These are phyloP conservation scores for Dendrobium officinale DNA, from an alignment of 106 monocot species.

Conservation along the genomic window DNA sequence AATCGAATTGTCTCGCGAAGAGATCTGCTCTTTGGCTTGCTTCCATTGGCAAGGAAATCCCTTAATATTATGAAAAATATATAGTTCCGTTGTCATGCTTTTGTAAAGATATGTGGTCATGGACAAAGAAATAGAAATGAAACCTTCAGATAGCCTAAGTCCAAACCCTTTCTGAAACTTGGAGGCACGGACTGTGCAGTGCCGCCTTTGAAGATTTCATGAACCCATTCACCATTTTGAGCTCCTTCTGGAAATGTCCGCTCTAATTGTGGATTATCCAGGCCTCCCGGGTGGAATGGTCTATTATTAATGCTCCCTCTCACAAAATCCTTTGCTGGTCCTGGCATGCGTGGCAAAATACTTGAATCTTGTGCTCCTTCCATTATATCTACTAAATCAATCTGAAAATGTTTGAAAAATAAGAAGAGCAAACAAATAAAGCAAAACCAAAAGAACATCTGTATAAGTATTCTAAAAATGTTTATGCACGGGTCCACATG, in stretches of 20 bases:
- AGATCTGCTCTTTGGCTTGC: slow-evolving; percentile 9
- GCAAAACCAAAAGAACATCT: background rate
- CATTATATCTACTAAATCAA: slow-evolving; percentile 49
- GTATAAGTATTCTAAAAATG: background rate
- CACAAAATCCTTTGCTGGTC: slow-evolving; percentile 81
- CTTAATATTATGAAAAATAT: slow-evolving; percentile 21
- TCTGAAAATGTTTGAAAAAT: slow-evolving; percentile 22
- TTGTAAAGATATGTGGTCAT: background rate
- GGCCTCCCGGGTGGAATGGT: slow-evolving; percentile 85
- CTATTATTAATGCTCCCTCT: slow-evolving; percentile 72
- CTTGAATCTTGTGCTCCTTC: slow-evolving; percentile 57
- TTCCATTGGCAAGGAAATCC: slow-evolving; percentile 50
- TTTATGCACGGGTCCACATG: background rate
- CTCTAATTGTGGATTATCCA: slow-evolving; percentile 33
- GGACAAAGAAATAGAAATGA: background rate
- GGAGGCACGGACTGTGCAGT: slow-evolving; percentile 58
- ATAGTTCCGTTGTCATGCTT: background rate
- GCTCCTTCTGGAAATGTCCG: slow-evolving; percentile 54
- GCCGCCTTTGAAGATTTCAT: slow-evolving; percentile 59
- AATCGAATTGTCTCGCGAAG: background rate
- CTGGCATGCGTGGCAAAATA: slow-evolving; percentile 47
- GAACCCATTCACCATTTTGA: slow-evolving; percentile 68
- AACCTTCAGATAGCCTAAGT: slow-evolving; percentile 75
- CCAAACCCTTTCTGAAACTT: slow-evolving; percentile 72
- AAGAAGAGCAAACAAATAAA: background rate